A percentile compares a stretch with the other conserved stretches of the same genome.
Conservation (phyloP, 1,139 yeast species). For the Wickerhamiella infanticola region DNA sequence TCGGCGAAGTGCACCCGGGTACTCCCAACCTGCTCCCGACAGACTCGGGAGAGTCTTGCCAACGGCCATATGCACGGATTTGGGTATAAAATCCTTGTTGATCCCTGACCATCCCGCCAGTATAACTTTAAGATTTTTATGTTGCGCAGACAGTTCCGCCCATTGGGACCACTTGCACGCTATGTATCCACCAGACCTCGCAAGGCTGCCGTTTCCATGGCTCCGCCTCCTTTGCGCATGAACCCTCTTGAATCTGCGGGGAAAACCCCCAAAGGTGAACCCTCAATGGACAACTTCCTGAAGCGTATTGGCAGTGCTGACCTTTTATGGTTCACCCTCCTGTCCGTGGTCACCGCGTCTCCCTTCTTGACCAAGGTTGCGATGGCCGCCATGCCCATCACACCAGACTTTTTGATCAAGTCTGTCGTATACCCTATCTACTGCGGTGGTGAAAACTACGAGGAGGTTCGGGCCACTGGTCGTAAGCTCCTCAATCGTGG, state of each 20-base stretch:
- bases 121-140: too few species aligned
- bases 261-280: not conserved
- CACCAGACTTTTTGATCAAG: conserved; percentile 59
- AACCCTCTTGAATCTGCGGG: not conserved
- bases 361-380: conserved; percentile 21
- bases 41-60: not conserved
- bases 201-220: not conserved
- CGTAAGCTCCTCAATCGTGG: conserved; percentile 51
- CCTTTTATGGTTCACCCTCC: conserved; percentile 17
- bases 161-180: not conserved
- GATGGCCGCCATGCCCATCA: conserved; percentile 23
- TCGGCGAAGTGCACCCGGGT: conserved; percentile 2
- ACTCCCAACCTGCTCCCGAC: not conserved
- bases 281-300: conserved; percentile 10
- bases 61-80: not conserved
- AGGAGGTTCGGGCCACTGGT: conserved; percentile 59
- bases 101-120: not conserved
- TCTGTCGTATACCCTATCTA: conserved; percentile 65
- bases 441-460: conserved; percentile 77
- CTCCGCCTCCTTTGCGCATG: not conserved
- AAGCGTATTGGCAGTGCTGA: conserved; percentile 12
- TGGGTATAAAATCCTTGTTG: not conserved
- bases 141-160: not conserved
- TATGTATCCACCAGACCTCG: not conserved
- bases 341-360: conserved; percentile 23